Evolutionary conservation across 2,329 filamentous ascomycete species (phyloP).

Genomic region (Fusarium hainanense): DNA sequence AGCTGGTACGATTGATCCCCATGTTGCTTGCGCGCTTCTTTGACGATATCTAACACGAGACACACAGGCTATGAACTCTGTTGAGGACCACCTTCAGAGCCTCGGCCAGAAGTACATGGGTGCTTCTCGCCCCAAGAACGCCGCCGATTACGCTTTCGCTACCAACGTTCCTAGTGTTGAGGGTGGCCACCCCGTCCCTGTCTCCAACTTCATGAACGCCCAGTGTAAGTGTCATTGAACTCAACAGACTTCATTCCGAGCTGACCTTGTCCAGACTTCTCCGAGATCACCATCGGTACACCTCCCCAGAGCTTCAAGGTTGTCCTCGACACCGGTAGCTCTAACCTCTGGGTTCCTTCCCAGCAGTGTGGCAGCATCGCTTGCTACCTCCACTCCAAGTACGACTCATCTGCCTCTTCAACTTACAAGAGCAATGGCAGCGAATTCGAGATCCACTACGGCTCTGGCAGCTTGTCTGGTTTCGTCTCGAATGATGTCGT

Average conservation of each 20-base stretch:
- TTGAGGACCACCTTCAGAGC: constrained; percentile 82
- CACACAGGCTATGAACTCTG: constrained; percentile 76
- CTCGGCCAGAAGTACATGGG: constrained; percentile 98
- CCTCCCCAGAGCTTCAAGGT: constrained; percentile 98
- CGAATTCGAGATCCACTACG: constrained; percentile 92
- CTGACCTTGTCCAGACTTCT: constrained; percentile 78
- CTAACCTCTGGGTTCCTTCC: constrained; percentile 98
- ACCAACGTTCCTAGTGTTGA: constrained; percentile 74
- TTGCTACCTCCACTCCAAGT: constrained; percentile 97
- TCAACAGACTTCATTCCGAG: background rate
- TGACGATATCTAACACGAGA: constrained; percentile 25
- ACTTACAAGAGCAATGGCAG: constrained; percentile 95
- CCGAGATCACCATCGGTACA: constrained; percentile 91
- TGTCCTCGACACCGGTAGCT: constrained; percentile 97
- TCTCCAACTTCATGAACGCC: constrained; percentile 98
- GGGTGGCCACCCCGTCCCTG: constrained; percentile 81
- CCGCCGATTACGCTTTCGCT: constrained; percentile 83
- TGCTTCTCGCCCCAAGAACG: constrained; percentile 68
- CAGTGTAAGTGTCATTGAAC: constrained; percentile 76
- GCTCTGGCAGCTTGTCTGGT: constrained; percentile 91
- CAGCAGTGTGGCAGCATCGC: constrained; percentile 92
- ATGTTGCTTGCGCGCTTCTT: background rate
- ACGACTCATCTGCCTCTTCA: constrained; percentile 89
- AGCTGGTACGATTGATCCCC: constrained; percentile 75
- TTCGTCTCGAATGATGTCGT: constrained; percentile 92